Percentiles rank a stretch among this genome's conserved stretches.
These are phyloP conservation scores for Ilyonectria destructans DNA, from an alignment of 2,329 filamentous ascomycete species.

Conservation along the genomic window DNA sequence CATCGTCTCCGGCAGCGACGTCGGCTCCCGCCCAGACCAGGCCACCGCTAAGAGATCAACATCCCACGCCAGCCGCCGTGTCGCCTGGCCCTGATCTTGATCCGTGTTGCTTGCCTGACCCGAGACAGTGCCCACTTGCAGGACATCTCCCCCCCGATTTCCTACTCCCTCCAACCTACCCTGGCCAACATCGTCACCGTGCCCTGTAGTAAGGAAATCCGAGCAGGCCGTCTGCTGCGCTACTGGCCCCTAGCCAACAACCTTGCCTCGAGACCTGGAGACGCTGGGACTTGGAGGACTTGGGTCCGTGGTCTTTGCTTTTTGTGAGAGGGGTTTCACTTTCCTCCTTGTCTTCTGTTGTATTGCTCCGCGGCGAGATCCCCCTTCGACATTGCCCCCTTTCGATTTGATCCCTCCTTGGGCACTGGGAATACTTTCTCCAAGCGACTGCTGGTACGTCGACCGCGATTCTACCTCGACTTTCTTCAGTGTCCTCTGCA, in stretches of 20 bases:
- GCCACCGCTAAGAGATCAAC: conserved; percentile 30
- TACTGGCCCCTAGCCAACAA: conserved; percentile 45
- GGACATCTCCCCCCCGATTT: conserved; percentile 14
- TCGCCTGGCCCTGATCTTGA: conserved; percentile 42
- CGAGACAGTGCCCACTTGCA: conserved; percentile 12
- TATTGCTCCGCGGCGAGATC: conserved; percentile 44
- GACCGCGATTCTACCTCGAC: conserved; percentile 25
- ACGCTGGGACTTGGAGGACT: conserved; percentile 21
- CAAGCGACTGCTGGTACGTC: conserved; percentile 42
- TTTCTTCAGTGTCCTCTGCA: conserved; percentile 32
- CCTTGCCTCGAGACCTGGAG: conserved; percentile 43
- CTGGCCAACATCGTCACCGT: conserved; percentile 47
- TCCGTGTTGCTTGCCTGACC: conserved; percentile 41
- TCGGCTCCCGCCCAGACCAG: conserved; percentile 31
- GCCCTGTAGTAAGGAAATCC: conserved; percentile 32
- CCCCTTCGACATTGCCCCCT: conserved; percentile 44
- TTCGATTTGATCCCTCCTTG: conserved; percentile 39
- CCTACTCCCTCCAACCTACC: conserved; percentile 33
- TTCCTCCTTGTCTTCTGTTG: conserved; percentile 44
- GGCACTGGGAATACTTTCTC: conserved; percentile 29
- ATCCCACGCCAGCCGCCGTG: conserved; percentile 35
- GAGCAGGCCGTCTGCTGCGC: conserved; percentile 41
- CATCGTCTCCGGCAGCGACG: conserved; percentile 33
- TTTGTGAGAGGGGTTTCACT: conserved; percentile 50
- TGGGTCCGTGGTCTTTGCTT: conserved; percentile 44